phyloP scores from a whole-genome alignment of 371 early-diverging fungal genomes.

The Mortierella sp. region DNA sequence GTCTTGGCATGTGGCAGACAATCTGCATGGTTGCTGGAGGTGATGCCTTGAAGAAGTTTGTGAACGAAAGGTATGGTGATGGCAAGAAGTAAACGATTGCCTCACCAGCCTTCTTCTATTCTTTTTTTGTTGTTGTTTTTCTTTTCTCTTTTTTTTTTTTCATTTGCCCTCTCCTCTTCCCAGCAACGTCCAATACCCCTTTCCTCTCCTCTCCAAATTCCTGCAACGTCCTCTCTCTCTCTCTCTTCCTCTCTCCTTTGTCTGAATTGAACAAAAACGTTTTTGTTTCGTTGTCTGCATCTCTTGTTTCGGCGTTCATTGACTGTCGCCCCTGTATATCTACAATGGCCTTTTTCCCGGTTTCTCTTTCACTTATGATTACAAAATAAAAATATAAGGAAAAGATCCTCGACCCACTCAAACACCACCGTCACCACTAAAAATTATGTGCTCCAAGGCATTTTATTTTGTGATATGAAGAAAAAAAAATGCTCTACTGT shows the following conservation, averaged over 20 bases:
- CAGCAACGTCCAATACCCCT: not conserved
- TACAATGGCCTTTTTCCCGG: not conserved
- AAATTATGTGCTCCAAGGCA: too few relatives aligned
- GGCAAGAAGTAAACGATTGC: conserved; percentile 24
- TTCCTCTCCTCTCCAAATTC: not conserved
- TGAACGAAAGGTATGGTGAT: conserved; percentile 32
- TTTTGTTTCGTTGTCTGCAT: not conserved
- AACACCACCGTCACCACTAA: too few relatives aligned
- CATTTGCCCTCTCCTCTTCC: not conserved
- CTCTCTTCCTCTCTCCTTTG: not conserved
- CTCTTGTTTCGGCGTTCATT: not conserved
- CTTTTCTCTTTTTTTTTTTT: conserved; percentile 1
- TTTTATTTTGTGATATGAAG: too few relatives aligned
- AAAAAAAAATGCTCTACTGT: too few relatives aligned
- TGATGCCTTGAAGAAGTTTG: conserved; percentile 60
- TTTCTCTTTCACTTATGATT: too few relatives aligned
- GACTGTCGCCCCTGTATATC: not conserved
- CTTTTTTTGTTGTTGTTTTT: not conserved
- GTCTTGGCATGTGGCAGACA: conserved; percentile 94
- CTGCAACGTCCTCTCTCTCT: not conserved
- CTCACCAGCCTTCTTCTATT: not conserved
- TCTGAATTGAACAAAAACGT: not conserved
- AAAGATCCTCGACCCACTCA: too few relatives aligned
- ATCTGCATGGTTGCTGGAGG: conserved; percentile 97
- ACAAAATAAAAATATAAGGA: too few relatives aligned